Evolutionary conservation across 441 rosid species (phyloP).

Genomic region (Pelargonium exstipulatum): DNA sequence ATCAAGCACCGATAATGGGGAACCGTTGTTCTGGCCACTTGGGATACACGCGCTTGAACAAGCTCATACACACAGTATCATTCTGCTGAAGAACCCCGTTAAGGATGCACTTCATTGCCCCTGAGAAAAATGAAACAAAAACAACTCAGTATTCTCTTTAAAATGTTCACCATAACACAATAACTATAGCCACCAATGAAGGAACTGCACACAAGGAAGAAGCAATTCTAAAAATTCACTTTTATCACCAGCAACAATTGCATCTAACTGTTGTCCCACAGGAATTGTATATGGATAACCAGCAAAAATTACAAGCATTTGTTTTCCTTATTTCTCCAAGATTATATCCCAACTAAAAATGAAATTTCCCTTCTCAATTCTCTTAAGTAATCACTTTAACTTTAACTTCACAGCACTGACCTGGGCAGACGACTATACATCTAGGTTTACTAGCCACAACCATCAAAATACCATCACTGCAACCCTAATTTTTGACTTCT

Average conservation of each 20-base stretch:
- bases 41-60: constrained; percentile 83
- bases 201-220: background rate
- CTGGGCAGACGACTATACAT: background rate
- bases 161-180: background rate
- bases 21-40: constrained; percentile 74
- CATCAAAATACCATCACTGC: background rate
- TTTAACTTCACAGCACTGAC: background rate
- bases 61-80: constrained; percentile 81
- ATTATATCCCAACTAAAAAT: background rate
- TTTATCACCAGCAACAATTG: background rate
- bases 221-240: background rate
- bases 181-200: too few species aligned
- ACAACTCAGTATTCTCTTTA: background rate
- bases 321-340: background rate
- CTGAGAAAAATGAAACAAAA: constrained; percentile 33
- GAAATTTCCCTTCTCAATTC: background rate
- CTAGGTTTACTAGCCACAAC: background rate
- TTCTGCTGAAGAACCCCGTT: constrained; percentile 86
- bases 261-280: background rate
- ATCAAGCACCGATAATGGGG: constrained; percentile 52
- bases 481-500: background rate
- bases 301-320: background rate
- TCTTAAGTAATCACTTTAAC: background rate
- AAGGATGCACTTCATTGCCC: constrained; percentile 80
- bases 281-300: background rate